Base-by-base conservation (phyloP, 306 rosid species). In the Acmispon strigosus region DNA sequence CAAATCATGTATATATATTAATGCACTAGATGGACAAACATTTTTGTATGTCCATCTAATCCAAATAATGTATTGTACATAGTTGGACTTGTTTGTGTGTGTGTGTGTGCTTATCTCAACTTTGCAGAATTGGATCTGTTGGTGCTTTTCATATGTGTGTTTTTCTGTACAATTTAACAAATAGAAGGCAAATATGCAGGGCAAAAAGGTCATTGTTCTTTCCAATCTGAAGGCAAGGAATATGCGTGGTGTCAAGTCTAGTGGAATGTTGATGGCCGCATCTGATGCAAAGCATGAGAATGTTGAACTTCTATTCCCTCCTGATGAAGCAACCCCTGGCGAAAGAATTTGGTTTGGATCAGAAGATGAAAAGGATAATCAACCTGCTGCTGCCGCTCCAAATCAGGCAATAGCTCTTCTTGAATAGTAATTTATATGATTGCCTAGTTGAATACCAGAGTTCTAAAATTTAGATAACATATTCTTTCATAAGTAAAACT, bases 261-360 rank as follows among this genome's bases (percentile, higher is more conserved):
- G 63, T 34, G 98, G 98, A 72, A 94, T 94, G 98, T 90, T 94
- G 68, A 85, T 94, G 96, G 98, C 97, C 36, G 98, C 98, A 70
- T 90, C 97, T 65, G 96, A 94, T 83, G 81, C 86, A 37, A 80
- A 85, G 43, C 97, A 89, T 66, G 90, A 87, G 59, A 86, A 84
- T 69, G 92, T 94, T 71, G 96, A 94, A 84, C 97, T 90, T 84
- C 89, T 94, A 63, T 80, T 75, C 66, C 97, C 98, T 60, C 97
- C 97, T 2, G 85, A 84, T 61, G 89, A 75, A 76, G 92, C 97
- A 39, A 75, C 69, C 49, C 89, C 92, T 13, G 98, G 98, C 5
- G 89, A 94, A 80, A 87, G 96, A 77, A 74, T 94, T 66, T 94
- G 98, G 98, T 90, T 94, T 79, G 97, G 97, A 71, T 86, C 85